Evolutionary conservation across 2,329 filamentous ascomycete species (phyloP).

Genomic region (Xylariomycetidae sp.): DNA sequence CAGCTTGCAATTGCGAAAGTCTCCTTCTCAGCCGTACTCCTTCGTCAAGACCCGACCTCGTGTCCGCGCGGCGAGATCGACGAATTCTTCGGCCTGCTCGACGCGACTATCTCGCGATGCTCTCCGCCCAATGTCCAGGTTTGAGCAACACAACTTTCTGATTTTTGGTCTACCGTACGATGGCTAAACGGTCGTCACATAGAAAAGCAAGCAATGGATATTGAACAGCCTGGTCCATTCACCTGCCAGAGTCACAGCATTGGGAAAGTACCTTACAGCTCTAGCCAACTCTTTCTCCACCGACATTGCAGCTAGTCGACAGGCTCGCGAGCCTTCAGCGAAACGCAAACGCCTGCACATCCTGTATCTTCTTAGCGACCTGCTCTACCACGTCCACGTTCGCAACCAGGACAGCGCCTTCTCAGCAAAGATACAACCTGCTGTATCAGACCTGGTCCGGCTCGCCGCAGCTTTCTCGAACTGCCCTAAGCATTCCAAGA

Average conservation of each 20-base stretch:
- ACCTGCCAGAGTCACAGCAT: constrained; percentile 55
- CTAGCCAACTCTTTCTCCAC: constrained; percentile 55
- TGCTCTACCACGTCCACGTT: constrained; percentile 64
- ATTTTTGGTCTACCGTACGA: constrained; percentile 32
- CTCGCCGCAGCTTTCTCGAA: constrained; percentile 53
- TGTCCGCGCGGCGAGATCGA: constrained; percentile 66
- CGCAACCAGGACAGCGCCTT: constrained; percentile 46
- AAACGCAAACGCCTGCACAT: constrained; percentile 70
- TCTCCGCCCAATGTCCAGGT: constrained; percentile 83
- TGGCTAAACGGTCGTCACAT: constrained; percentile 33
- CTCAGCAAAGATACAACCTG: constrained; percentile 50
- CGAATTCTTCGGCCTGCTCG: constrained; percentile 62
- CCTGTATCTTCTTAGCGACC: constrained; percentile 74
- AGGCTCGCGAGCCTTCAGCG: constrained; percentile 45
- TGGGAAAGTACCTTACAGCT: constrained; percentile 72
- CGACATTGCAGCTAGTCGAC: constrained; percentile 27
- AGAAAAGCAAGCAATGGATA: constrained; percentile 89
- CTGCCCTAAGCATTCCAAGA: constrained; percentile 60
- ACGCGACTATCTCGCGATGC: constrained; percentile 64
- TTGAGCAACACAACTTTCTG: constrained; percentile 50
- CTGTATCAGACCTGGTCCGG: constrained; percentile 59
- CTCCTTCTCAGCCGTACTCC: constrained; percentile 67
- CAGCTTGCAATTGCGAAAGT: constrained; percentile 75
- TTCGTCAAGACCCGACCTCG: constrained; percentile 68
- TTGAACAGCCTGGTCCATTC: constrained; percentile 67